Evolutionary conservation across 2,329 filamentous ascomycete genomes (phyloP).

Genomic region (Ceratocystis lukuohia): DNA sequence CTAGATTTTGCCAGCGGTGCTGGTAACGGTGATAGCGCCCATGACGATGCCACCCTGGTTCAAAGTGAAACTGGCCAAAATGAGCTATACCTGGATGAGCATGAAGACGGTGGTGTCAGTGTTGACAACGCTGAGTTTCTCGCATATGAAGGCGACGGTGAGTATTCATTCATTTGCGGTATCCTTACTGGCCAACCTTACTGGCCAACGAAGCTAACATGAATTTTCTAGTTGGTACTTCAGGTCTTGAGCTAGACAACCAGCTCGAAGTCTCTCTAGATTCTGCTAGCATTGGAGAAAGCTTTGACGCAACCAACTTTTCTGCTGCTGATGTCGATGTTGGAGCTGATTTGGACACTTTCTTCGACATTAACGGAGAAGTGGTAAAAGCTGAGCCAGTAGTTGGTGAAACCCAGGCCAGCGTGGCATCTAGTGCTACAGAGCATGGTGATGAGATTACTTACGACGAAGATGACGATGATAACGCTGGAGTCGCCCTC

Average conservation of each 20-base stretch:
- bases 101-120: constrained; percentile 15
- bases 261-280: constrained; percentile 9
- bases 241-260: constrained; percentile 12
- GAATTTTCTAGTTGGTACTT: constrained; percentile 3
- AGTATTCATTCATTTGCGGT: not conserved
- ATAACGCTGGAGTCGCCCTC: constrained; percentile 12
- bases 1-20: constrained; percentile 20
- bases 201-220: constrained; percentile 1
- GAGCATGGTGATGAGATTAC: constrained; percentile 19
- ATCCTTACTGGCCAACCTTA: not conserved
- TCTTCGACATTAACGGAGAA: constrained; percentile 8
- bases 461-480: constrained; percentile 19
- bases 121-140: constrained; percentile 14
- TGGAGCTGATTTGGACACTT: constrained; percentile 15
- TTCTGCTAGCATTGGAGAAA: not conserved
- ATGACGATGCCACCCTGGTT: constrained; percentile 19
- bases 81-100: constrained; percentile 20
- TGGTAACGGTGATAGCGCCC: constrained; percentile 22
- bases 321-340: constrained; percentile 9
- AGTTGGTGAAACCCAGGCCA: not conserved
- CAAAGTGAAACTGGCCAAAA: constrained; percentile 18
- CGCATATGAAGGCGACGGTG: constrained; percentile 12
- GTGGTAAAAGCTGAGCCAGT: not conserved
- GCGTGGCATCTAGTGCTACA: constrained; percentile 16
- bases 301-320: constrained; percentile 15